Evolutionary conservation across 495 filamentous ascomycete genomes (phyloP).

Genomic region (Lophium mytilinum): DNA sequence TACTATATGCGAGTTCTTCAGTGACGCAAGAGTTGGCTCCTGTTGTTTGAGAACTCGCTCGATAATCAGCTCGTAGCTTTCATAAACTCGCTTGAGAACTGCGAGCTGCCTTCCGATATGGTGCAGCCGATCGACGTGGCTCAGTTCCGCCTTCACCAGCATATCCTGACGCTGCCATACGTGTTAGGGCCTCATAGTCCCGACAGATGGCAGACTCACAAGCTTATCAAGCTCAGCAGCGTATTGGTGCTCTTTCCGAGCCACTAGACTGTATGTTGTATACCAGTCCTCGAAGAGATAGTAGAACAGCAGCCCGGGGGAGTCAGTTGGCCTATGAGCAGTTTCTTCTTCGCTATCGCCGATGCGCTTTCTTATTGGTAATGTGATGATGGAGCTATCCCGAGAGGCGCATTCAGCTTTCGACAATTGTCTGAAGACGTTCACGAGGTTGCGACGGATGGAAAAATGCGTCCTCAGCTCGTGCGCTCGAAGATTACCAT

Average conservation of each 20-base stretch:
- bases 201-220: constrained; percentile 35
- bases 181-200: not conserved
- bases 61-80: constrained; percentile 73
- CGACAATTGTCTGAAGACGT: constrained; percentile 67
- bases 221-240: constrained; percentile 48
- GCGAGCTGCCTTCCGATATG: constrained; percentile 59
- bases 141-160: constrained; percentile 50
- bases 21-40: constrained; percentile 29
- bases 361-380: constrained; percentile 31
- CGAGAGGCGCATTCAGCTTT: constrained; percentile 31
- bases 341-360: constrained; percentile 33
- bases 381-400: constrained; percentile 24
- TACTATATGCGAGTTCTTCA: constrained; percentile 35
- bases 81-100: constrained; percentile 65
- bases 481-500: constrained; percentile 29
- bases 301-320: constrained; percentile 70
- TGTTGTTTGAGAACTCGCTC: constrained; percentile 54
- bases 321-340: constrained; percentile 40
- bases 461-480: constrained; percentile 39
- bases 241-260: constrained; percentile 53
- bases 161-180: constrained; percentile 45
- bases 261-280: constrained; percentile 56
- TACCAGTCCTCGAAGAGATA: constrained; percentile 87
- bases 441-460: constrained; percentile 59
- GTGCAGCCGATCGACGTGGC: constrained; percentile 63